A percentile compares a stretch with the other conserved stretches of the same genome.
Conservation (phyloP, 257 asterid genomes). For the Handroanthus guayacan region DNA sequence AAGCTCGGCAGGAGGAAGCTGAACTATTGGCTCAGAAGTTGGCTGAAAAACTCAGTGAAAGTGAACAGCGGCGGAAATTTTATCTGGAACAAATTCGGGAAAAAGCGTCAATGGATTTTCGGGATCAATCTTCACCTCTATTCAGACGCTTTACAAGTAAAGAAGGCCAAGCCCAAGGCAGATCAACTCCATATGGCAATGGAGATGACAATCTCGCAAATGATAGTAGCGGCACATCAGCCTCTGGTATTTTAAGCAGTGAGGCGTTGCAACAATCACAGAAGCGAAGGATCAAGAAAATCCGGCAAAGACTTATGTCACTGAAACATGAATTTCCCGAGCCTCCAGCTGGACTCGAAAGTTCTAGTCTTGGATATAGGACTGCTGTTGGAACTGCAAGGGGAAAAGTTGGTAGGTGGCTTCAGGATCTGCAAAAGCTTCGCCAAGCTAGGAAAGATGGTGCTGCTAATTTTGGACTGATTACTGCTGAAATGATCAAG, state of each 20-base stretch:
- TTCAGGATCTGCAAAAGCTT: conserved; percentile 95
- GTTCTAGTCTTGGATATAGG: conserved; percentile 84
- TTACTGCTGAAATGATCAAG: conserved; percentile 93
- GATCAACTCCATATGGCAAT: conserved; percentile 54
- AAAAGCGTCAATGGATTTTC: conserved; percentile 96
- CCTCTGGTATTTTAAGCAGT: conserved; percentile 50
- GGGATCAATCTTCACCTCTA: conserved; percentile 98
- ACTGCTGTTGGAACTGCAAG: conserved; percentile 90
- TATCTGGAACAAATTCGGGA: conserved; percentile 98
- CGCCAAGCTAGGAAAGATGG: conserved; percentile 99
- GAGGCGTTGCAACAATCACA: conserved; percentile 70
- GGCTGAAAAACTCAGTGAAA: conserved; percentile 94
- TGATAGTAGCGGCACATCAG: conserved; percentile 50
- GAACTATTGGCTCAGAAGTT: conserved; percentile 96
- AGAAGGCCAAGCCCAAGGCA: conserved; percentile 76
- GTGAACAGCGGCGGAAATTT: conserved; percentile 91
- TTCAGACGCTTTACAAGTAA: conserved; percentile 76
- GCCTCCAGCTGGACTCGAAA: conserved; percentile 76
- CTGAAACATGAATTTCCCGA: conserved; percentile 92
- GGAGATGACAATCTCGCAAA: conserved; percentile 67
- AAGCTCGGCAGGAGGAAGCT: conserved; percentile 97
- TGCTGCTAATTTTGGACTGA: conserved; percentile 84
- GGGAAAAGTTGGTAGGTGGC: conserved; percentile 85
- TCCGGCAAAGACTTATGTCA: conserved; percentile 94
- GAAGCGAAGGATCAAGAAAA: conserved; percentile 82